Evolutionary conservation across 2,329 filamentous ascomycete species (phyloP).

Genomic region (Penicillium oxalicum): DNA sequence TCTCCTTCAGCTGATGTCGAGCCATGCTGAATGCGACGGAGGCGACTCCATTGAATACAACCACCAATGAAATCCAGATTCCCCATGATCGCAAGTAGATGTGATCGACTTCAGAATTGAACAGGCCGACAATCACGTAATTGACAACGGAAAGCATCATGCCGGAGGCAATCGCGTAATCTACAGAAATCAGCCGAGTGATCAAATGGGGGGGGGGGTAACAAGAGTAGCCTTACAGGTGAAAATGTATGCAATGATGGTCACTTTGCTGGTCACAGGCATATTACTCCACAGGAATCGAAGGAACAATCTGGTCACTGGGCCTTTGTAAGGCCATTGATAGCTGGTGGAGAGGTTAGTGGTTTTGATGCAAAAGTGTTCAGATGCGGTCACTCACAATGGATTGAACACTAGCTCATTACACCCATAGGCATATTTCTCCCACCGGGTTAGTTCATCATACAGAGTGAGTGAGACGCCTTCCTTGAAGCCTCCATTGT

Average conservation of each 20-base stretch:
- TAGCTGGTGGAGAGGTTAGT: constrained; percentile 26
- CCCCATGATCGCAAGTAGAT: constrained; percentile 64
- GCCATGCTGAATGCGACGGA: constrained; percentile 57
- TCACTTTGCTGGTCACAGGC: constrained; percentile 56
- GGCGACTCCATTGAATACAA: constrained; percentile 59
- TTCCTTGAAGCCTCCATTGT: constrained; percentile 66
- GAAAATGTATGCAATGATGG: constrained; percentile 64
- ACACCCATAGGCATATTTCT: constrained; percentile 73
- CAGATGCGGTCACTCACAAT: constrained; percentile 33
- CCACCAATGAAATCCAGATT: constrained; percentile 56
- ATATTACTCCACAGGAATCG: constrained; percentile 65
- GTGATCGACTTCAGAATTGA: constrained; percentile 59
- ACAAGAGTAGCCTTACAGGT: constrained; percentile 40
- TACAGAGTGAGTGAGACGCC: constrained; percentile 80
- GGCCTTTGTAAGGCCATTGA: constrained; percentile 66
- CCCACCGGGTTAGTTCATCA: constrained; percentile 77
- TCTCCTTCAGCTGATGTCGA: constrained; percentile 56
- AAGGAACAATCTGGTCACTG: constrained; percentile 73
- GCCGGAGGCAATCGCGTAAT: constrained; percentile 64
- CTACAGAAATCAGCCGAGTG: constrained; percentile 7
- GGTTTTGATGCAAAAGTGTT: too few species aligned
- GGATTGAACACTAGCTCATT: constrained; percentile 78
- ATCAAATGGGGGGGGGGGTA: neutral
- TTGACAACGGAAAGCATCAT: constrained; percentile 63
- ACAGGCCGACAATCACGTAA: constrained; percentile 68